Evolutionary conservation across 176 grass and related monocot genomes (phyloP).

Genomic region (Coix lacrymajobi): DNA sequence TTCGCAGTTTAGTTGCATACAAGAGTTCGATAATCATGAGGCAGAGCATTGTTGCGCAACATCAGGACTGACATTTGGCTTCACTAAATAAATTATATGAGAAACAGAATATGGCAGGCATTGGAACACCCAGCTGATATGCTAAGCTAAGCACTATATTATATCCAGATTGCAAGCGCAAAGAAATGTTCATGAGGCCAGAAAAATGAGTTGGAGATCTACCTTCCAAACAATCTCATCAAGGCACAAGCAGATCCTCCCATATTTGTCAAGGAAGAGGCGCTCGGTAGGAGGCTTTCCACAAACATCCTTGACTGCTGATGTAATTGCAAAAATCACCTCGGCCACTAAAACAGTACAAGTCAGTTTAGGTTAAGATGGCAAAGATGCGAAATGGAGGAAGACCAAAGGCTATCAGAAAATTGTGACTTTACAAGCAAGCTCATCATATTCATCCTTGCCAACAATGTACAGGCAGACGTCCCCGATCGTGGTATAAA

Average conservation of each 20-base stretch:
- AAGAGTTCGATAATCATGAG: background rate
- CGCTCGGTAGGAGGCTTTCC: constrained; percentile 77
- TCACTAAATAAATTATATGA: background rate
- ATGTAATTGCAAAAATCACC: constrained; percentile 92
- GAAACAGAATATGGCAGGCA: background rate
- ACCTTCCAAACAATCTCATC: constrained; percentile 98
- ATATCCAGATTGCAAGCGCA: background rate
- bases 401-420: background rate
- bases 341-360: constrained; percentile 52
- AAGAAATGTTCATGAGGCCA: background rate
- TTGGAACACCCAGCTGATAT: background rate
- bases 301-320: constrained; percentile 85
- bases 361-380: background rate
- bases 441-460: constrained; percentile 98
- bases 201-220: background rate
- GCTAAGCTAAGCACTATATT: background rate
- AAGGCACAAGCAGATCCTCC: constrained; percentile 84
- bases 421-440: constrained; percentile 72
- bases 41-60: background rate
- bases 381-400: background rate
- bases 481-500: constrained; percentile 86
- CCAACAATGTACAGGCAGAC: constrained; percentile 90
- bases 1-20: background rate
- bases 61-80: background rate
- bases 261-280: constrained; percentile 91